Percentiles rank a stretch among this genome's conserved stretches.
phyloP scores from a whole-genome alignment of 1,139 yeast species.

The Candida neerlandica region DNA sequence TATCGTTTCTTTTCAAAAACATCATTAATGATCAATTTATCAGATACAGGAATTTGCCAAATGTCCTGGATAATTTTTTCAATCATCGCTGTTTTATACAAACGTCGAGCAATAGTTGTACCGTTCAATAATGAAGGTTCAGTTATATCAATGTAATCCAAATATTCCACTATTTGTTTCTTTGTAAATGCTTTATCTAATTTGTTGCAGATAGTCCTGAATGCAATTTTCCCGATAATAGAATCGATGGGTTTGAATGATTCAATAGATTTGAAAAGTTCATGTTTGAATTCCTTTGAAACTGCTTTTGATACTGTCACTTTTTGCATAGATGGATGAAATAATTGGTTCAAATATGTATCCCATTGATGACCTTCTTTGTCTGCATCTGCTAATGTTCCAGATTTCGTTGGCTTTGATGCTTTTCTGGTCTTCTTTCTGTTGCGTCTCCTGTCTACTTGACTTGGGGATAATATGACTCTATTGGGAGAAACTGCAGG shows the following conservation, averaged over 20 bases:
- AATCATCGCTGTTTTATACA: constrained; percentile 18
- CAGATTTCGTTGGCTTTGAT: too few relatives aligned
- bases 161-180: constrained; percentile 25
- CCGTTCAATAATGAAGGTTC: background rate
- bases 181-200: constrained; percentile 23
- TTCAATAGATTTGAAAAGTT: constrained; percentile 16
- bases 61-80: constrained; percentile 32
- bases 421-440: background rate
- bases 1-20: constrained; percentile 28
- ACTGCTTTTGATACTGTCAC: too few relatives aligned
- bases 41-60: constrained; percentile 42
- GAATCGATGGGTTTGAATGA: constrained; percentile 16
- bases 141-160: constrained; percentile 10
- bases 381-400: background rate
- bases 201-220: constrained; percentile 12
- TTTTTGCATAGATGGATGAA: too few relatives aligned
- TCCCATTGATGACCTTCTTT: background rate
- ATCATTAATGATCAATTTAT: constrained; percentile 38
- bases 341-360: background rate
- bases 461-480: background rate
- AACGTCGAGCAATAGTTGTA: constrained; percentile 1
- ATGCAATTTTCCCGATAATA: constrained; percentile 16
- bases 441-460: background rate
- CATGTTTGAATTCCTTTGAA: background rate
- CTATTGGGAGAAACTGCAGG: background rate